Percentiles rank a stretch among this genome's conserved stretches.
Conservation (phyloP, 495 filamentous ascomycete species). For the Jackrogersella minutella region DNA sequence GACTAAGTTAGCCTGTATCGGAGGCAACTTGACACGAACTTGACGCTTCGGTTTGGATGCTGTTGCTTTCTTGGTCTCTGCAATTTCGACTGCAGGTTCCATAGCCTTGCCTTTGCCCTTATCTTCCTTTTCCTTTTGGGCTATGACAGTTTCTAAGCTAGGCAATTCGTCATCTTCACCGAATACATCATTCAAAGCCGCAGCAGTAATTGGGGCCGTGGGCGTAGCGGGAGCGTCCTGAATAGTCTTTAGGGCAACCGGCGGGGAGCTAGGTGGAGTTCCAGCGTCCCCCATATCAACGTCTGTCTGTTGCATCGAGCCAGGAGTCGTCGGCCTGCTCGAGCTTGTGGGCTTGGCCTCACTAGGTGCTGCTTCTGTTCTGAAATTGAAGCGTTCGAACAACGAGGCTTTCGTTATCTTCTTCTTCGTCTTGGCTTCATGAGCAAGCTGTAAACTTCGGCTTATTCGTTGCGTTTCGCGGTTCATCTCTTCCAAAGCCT, state of each 20-base stretch:
- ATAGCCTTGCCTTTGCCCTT: slow-evolving; percentile 66
- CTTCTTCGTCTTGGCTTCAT: slow-evolving; percentile 89
- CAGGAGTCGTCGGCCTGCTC: slow-evolving; percentile 50
- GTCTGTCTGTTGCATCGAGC: slow-evolving; percentile 52
- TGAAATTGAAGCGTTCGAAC: slow-evolving; percentile 84
- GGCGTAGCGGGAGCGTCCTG: not conserved
- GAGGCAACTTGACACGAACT: slow-evolving; percentile 53
- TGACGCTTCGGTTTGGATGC: slow-evolving; percentile 43
- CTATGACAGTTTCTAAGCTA: slow-evolving; percentile 41
- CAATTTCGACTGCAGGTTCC: slow-evolving; percentile 13
- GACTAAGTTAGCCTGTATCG: slow-evolving; percentile 40
- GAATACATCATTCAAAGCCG: not conserved
- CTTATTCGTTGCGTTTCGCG: slow-evolving; percentile 91
- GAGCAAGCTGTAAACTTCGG: slow-evolving; percentile 88
- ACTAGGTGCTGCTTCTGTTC: slow-evolving; percentile 48
- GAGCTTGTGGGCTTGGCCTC: slow-evolving; percentile 55
- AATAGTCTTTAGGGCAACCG: slow-evolving; percentile 39
- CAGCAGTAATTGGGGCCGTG: slow-evolving; percentile 6
- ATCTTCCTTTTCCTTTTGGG: slow-evolving; percentile 45
- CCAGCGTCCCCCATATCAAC: slow-evolving; percentile 53
- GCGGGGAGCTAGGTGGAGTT: slow-evolving; percentile 64
- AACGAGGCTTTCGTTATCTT: slow-evolving; percentile 87
- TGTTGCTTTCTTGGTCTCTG: slow-evolving; percentile 22
- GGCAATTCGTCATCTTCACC: slow-evolving; percentile 41
- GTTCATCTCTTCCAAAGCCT: slow-evolving; percentile 93